Evolutionary conservation across 2,329 filamentous ascomycete genomes (phyloP), one percentile per base, ranked within the genome.

Genomic region (Penicillium sp.): DNA sequence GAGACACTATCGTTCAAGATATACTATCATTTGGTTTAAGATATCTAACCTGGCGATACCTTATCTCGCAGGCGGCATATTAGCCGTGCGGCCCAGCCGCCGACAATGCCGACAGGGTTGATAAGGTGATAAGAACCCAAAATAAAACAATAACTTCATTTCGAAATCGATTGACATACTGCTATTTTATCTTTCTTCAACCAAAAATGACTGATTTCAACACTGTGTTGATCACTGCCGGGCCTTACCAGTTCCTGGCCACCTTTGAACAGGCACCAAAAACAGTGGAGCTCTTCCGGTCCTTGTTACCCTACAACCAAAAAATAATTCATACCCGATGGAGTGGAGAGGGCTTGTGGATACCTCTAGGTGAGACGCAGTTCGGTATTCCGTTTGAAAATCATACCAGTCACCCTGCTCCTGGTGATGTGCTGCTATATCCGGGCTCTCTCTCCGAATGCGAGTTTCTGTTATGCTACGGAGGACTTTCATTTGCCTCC

Each of bases 281-380:
- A 49, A 68, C 66, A 3, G 58, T 61, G 21, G 51, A 58, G 9
- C 45, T 63, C 19, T 67, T 68, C 49, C 60, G 55, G 22, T 46
- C 33, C 1, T 58, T 68, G 8, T 60, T 68, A 16, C 66, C 66
- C 21, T 68, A 68, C 29, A 48, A 21, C 10, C 65, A 68, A 45
- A 66, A 66, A 31, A 29, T 67, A 9, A 68, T 68, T 43, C 66
- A 68, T 51, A 65, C 65, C 5, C 66, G 66, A 49, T 68, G 66
- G 66, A 64, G 60, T 26, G 66, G 66, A 9, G 65, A 68, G 55
- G 65, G 54, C 1, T 45, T 67, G 52, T 68, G 66, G 66, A 67
- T 67, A 45, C 63, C 66, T 6, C 50, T 68, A 9, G 66, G 66
- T 11, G 63, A 66, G 24, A 64, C 54, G 1, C 44, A 66, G 14